Conservation (phyloP, 2,329 filamentous ascomycete species). For the Periconia sp. region DNA sequence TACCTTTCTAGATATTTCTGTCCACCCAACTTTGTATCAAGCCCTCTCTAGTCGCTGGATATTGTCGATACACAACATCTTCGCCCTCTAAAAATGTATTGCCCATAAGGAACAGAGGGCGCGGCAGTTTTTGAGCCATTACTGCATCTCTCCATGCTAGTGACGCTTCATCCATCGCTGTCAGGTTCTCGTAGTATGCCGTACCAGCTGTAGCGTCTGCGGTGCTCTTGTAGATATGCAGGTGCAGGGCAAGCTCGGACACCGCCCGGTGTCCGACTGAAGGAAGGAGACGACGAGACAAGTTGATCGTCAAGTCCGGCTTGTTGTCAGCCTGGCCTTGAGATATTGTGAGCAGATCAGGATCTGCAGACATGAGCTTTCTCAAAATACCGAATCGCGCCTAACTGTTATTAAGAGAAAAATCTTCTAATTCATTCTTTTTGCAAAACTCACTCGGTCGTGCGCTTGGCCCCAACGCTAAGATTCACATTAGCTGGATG, state of each 20-base stretch:
- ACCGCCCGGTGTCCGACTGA: too few relatives aligned
- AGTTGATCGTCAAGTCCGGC: conserved; percentile 16
- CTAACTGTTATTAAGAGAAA: conserved; percentile 3
- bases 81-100: conserved; percentile 12
- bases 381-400: conserved; percentile 17
- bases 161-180: conserved; percentile 10
- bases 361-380: conserved; percentile 10
- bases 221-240: conserved; percentile 20
- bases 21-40: conserved; percentile 16
- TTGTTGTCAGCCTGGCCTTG: conserved; percentile 1
- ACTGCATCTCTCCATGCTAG: conserved; percentile 12
- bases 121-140: conserved; percentile 3
- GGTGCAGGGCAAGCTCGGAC: conserved; percentile 11
- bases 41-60: conserved; percentile 7
- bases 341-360: conserved; percentile 7
- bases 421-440: background rate
- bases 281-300: too few relatives aligned
- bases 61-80: conserved; percentile 10
- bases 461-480: conserved; percentile 20
- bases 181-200: conserved; percentile 13
- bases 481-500: background rate
- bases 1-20: background rate
- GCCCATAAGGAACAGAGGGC: conserved; percentile 13
- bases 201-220: conserved; percentile 13
- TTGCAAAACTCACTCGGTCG: too few relatives aligned